phyloP scores from a whole-genome alignment of 2,329 filamentous ascomycete genomes.

The Pseudogymnoascus pannorum region DNA sequence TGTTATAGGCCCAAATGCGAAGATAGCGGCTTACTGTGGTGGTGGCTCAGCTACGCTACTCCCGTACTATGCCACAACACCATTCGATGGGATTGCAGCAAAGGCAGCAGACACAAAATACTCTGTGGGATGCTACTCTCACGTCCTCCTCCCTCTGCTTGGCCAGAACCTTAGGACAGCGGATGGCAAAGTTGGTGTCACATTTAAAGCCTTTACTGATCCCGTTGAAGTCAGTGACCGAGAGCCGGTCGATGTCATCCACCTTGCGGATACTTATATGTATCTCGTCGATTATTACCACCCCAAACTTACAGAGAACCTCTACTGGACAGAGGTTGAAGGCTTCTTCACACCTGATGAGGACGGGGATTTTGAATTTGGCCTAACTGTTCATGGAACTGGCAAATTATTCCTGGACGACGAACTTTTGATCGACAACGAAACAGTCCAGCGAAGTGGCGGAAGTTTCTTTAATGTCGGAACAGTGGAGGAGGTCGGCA shows the following conservation, averaged over 20 bases:
- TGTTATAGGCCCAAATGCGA: conserved; percentile 48
- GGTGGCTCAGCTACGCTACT: conserved; percentile 30
- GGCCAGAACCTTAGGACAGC: conserved; percentile 44
- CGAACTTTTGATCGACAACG: conserved; percentile 31
- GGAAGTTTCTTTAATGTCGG: conserved; percentile 25
- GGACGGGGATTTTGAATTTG: conserved; percentile 28
- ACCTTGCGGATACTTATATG: conserved; percentile 35
- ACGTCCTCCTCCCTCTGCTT: conserved; percentile 54
- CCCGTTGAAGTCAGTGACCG: conserved; percentile 34
- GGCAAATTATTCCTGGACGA: conserved; percentile 32
- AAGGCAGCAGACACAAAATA: conserved; percentile 30
- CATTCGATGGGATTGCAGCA: conserved; percentile 27
- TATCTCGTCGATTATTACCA: conserved; percentile 38
- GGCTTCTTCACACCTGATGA: conserved; percentile 26
- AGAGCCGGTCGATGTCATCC: conserved; percentile 42
- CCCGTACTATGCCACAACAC: conserved; percentile 28
- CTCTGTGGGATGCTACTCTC: conserved; percentile 54
- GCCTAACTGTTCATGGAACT: conserved; percentile 28
- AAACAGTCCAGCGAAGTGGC: conserved; percentile 26
- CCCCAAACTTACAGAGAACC: conserved; percentile 26
- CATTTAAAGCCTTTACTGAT: conserved; percentile 56
- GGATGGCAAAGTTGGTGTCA: conserved; percentile 50
- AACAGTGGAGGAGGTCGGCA: conserved; percentile 24
- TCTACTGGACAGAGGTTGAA: conserved; percentile 36
- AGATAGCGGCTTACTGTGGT: conserved; percentile 29